phyloP scores from a whole-genome alignment of 768 basidiomycete species.

The Leccinellum luteum region DNA sequence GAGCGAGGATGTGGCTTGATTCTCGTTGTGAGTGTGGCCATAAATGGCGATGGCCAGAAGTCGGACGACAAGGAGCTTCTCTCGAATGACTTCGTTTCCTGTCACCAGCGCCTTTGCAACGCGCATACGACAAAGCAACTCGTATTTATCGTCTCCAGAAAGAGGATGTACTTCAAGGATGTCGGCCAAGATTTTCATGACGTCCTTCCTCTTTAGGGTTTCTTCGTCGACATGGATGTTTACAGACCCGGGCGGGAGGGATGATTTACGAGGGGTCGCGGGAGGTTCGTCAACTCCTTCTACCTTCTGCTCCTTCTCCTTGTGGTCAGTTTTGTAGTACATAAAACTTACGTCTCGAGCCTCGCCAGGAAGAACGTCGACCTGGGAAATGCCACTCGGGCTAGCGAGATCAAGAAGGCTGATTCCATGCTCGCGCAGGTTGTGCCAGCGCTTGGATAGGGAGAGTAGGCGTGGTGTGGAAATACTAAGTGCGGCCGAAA shows the following conservation, averaged over 20 bases:
- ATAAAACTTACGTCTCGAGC: slow-evolving; percentile 78
- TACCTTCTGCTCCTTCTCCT: slow-evolving; percentile 45
- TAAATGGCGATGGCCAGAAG: slow-evolving; percentile 89
- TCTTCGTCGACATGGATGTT: slow-evolving; percentile 62
- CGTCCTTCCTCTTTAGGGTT: slow-evolving; percentile 54
- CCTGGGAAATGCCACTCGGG: slow-evolving; percentile 46
- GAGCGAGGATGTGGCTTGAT: slow-evolving; percentile 71
- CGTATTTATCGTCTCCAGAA: slow-evolving; percentile 82
- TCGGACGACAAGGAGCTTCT: slow-evolving; percentile 77
- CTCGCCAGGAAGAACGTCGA: slow-evolving; percentile 65
- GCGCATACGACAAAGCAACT: slow-evolving; percentile 83
- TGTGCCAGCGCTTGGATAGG: slow-evolving; percentile 82
- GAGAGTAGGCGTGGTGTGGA: slow-evolving; percentile 79
- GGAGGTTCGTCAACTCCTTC: slow-evolving; percentile 45
- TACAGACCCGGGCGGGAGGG: slow-evolving; percentile 47
- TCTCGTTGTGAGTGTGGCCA: slow-evolving; percentile 81
- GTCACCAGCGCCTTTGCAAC: slow-evolving; percentile 66
- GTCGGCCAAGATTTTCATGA: slow-evolving; percentile 79
- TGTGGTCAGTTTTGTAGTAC: slow-evolving; percentile 67
- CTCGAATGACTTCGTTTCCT: slow-evolving; percentile 59
- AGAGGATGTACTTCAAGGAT: slow-evolving; percentile 63
- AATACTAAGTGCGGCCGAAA: slow-evolving; percentile 79
- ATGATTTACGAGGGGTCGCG: slow-evolving; percentile 49
- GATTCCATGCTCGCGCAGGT: slow-evolving; percentile 75
- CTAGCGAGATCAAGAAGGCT: slow-evolving; percentile 72